A percentile compares a stretch with the other conserved stretches of the same genome.
Conservation (phyloP, 805 yeast species). For the Hanseniaspora pseudoguilliermondii region DNA sequence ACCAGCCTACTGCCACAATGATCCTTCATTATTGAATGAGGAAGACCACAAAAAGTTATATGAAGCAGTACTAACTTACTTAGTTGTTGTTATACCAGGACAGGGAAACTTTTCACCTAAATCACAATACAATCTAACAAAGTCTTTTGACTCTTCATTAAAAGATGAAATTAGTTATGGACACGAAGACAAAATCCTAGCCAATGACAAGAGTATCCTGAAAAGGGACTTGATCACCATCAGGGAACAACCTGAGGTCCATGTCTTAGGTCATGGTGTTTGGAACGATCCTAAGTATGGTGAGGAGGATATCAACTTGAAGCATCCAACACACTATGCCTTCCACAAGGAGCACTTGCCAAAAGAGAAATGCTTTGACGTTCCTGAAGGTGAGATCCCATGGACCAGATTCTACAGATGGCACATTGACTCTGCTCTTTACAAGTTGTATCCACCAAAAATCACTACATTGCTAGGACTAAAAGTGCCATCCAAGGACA, state of each 20-base stretch:
- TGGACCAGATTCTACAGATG: conserved; percentile 80
- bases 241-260: conserved; percentile 78
- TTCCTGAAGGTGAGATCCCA: conserved; percentile 22
- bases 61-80: conserved; percentile 52
- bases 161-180: conserved; percentile 56
- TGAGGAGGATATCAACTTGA: conserved; percentile 42
- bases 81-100: conserved; percentile 63
- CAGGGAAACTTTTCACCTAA: conserved; percentile 58
- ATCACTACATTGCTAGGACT: conserved; percentile 76
- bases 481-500: conserved; percentile 58
- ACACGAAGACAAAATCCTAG: conserved; percentile 60
- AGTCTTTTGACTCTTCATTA: conserved; percentile 62
- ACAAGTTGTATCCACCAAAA: conserved; percentile 74
- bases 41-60: conserved; percentile 50
- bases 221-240: conserved; percentile 71
- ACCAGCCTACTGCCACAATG: conserved; percentile 52
- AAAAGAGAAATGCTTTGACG: conserved; percentile 44
- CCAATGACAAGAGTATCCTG: conserved; percentile 53
- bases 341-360: conserved; percentile 62
- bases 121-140: conserved; percentile 64
- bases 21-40: conserved; percentile 56
- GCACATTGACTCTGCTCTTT: conserved; percentile 87
- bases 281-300: conserved; percentile 52
- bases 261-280: conserved; percentile 72
- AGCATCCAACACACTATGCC: conserved; percentile 73